Conservation (phyloP, 1,139 yeast genomes). For the Candida sp. region DNA sequence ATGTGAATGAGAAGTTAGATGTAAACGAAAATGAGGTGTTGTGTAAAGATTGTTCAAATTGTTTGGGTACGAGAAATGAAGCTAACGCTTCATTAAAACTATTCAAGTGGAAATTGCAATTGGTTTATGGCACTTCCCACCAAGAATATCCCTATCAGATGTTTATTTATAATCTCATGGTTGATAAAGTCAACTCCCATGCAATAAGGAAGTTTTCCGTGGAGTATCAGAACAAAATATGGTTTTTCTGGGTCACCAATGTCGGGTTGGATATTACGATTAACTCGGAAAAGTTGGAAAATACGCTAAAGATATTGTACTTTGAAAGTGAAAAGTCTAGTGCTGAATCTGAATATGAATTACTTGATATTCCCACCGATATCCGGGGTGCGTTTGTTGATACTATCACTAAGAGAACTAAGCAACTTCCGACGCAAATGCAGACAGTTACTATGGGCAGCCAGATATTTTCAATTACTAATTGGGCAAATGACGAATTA, state of each 20-base stretch:
- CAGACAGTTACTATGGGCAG: constrained; percentile 18
- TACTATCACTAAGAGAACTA: constrained; percentile 18
- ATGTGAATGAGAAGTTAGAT: constrained; percentile 15
- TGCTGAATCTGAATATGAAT: constrained; percentile 32
- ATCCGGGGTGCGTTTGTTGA: constrained; percentile 22
- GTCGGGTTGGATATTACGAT: constrained; percentile 35
- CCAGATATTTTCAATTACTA: neutral
- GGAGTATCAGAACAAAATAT: constrained; percentile 57
- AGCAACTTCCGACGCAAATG: constrained; percentile 9
- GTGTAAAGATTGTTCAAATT: constrained; percentile 27
- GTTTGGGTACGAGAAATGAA: constrained; percentile 30
- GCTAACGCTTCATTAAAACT: constrained; percentile 26
- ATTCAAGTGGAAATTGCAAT: constrained; percentile 57
- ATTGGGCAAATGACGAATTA: neutral
- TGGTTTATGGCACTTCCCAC: constrained; percentile 17
- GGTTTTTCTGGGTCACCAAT: constrained; percentile 61
- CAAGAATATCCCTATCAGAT: constrained; percentile 26
- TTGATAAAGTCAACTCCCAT: constrained; percentile 44
- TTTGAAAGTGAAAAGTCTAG: constrained; percentile 12
- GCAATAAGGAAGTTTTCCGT: constrained; percentile 55
- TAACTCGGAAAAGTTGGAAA: constrained; percentile 12
- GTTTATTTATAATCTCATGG: constrained; percentile 34
- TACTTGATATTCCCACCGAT: constrained; percentile 22
- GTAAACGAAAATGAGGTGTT: constrained; percentile 7
- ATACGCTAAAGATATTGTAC: constrained; percentile 42